Base-by-base conservation (phyloP, 2,329 filamentous ascomycete genomes). In the Akanthomyces muscarius region DNA sequence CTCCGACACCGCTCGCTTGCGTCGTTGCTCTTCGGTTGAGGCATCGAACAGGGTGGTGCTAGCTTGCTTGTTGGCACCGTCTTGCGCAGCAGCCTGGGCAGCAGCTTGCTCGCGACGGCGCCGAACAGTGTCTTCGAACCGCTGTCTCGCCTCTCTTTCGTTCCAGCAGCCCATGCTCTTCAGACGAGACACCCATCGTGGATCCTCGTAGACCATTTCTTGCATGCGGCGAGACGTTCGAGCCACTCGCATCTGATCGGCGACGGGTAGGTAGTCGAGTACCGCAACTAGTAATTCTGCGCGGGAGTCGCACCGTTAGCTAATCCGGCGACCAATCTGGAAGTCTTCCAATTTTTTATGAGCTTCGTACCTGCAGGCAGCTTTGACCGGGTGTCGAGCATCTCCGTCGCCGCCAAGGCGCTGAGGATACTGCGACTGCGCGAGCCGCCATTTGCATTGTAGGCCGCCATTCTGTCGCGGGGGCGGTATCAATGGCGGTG, bases 121-220 rank as follows among this genome's bases (percentile, higher is more conserved):
- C 66, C 80, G 79, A 69, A 89, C 82, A 8, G 84, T 83, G 28
- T 94, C 88, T 66, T 97, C 94, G 59, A 92, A 91, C 60, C 90
- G 81, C 68, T 85, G 87, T 65, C 93, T 84, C 5, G 95, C 95
- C 73, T 97, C 94, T 4, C 80, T 75, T 73, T 99, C 95, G 71
- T 96, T 89, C 95, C 95, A 99, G 68, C 90, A 89, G 2, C 89
- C 91, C 87, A 99, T 97, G 64, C 84, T 87, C 73, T 90, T 90
- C 61, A 99, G 77, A 66, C 91, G 85, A 66, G 91, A 87, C 45
- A 98, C 90, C 95, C 95, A 99, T 78, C 94, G 85, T 56, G 92
- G 91, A 75, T 99, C 95, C 74, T 99, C 95, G 76, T 98, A 99
- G 3, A 97, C 93, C 93, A 99, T 99, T 77, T 99, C 95, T 72